A percentile compares a stretch with the other conserved stretches of the same genome.
Evolutionary conservation across 495 filamentous ascomycete species (phyloP).

Genomic region (Extremus antarcticus): DNA sequence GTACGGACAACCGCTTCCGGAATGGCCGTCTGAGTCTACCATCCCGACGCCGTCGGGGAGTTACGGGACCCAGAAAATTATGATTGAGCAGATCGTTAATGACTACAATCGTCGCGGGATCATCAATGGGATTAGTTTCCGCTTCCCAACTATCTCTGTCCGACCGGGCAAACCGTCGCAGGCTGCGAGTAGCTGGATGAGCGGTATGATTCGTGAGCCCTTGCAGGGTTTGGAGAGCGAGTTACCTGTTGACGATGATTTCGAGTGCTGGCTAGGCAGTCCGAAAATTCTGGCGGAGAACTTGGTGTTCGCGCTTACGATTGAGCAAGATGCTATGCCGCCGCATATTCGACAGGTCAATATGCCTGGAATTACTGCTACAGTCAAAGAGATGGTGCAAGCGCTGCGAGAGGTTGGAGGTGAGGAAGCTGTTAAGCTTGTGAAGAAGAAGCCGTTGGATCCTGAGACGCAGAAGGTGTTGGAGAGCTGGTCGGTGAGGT

Average conservation of each 20-base stretch:
- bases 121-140: slow-evolving; percentile 53
- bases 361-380: slow-evolving; percentile 62
- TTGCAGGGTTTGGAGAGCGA: slow-evolving; percentile 53
- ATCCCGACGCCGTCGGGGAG: slow-evolving; percentile 56
- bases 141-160: slow-evolving; percentile 67
- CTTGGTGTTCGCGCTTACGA: slow-evolving; percentile 48
- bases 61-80: slow-evolving; percentile 72
- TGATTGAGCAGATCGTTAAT: slow-evolving; percentile 62
- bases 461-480: slow-evolving; percentile 53
- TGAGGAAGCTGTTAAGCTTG: slow-evolving; percentile 49
- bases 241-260: slow-evolving; percentile 46
- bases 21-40: slow-evolving; percentile 39
- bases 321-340: slow-evolving; percentile 44
- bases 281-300: slow-evolving; percentile 61
- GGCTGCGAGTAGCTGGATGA: slow-evolving; percentile 66
- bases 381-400: slow-evolving; percentile 64
- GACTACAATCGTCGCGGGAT: slow-evolving; percentile 63
- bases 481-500: slow-evolving; percentile 60
- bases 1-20: slow-evolving; percentile 44
- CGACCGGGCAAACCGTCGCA: slow-evolving; percentile 62
- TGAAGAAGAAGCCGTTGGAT: slow-evolving; percentile 48
- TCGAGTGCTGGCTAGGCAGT: slow-evolving; percentile 56
- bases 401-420: slow-evolving; percentile 60
- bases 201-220: slow-evolving; percentile 61
- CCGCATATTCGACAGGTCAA: slow-evolving; percentile 53